Base-by-base conservation (phyloP, 116 monocot genomes). In the Trichopus zeylanicus region DNA sequence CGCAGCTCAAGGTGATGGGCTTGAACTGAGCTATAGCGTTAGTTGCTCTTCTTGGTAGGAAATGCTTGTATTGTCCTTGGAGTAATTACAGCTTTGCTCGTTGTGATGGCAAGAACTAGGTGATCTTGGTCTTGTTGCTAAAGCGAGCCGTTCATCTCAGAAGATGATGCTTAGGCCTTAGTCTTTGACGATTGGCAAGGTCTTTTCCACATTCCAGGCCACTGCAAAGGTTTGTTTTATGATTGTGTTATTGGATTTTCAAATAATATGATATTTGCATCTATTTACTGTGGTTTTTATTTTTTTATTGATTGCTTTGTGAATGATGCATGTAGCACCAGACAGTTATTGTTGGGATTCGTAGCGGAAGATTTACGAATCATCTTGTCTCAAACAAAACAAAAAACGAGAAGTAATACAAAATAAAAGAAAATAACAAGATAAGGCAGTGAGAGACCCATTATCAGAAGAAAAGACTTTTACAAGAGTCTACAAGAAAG, bases 41-140 rank as follows among this genome's bases (percentile, higher is more conserved):
- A 4, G 22, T 60, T 60, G 6, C 20, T 24, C 18, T 6, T 5
- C 21, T 20, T 23, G 0, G 3, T 57, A 4, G 57, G 19, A 53
- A 24, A 23, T 25, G 26, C 5, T 3, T 6, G 22, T n/a, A n/a
- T n/a, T n/a, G n/a, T n/a, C n/a, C n/a, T 37, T 57, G 48, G 29
- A 2, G 3, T 18, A 12, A 13, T 42, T 42, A 42, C n/a, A 19
- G 28, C 8, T 8, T 24, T 26, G 37, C 3, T 52, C 18, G 20
- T 29, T 63, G 34, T 51, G 57, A 20, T 76, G 53, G 21, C 66
- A 91, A 92, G 92, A 91, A 58, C 67, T 99, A 51, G 98, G 91
- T 32, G 91, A 99, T 64, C 65, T 99, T 63, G 98, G 98, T 13
- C 85, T 99, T 47, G 91, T 99, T 34, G 91, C 98, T 0, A 88